These are phyloP conservation scores for Tricholoma sp. DNA, from an alignment of 768 basidiomycete species.

Conservation along the genomic window DNA sequence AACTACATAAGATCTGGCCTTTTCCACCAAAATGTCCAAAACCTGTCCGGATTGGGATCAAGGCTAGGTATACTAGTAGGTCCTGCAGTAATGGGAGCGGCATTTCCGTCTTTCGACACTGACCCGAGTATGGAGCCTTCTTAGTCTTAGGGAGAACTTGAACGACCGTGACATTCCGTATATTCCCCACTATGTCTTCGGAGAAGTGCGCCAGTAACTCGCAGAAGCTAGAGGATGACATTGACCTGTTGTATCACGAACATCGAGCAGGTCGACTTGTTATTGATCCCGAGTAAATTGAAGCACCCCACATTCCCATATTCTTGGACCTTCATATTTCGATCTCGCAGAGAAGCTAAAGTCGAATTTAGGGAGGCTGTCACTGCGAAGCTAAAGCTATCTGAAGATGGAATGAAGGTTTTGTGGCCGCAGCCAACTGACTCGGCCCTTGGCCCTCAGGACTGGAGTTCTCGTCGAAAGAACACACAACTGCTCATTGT, in stretches of 20 bases:
- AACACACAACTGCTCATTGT: constrained; percentile 44
- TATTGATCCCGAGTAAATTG: constrained; percentile 52
- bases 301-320: background rate
- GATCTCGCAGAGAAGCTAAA: constrained; percentile 40
- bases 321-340: background rate
- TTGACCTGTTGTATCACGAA: constrained; percentile 43
- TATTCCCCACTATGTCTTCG: constrained; percentile 7
- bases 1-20: no score
- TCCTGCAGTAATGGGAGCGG: no score
- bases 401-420: constrained; percentile 45
- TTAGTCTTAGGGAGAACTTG: no score
- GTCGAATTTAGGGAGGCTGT: constrained; percentile 49
- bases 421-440: constrained; percentile 58
- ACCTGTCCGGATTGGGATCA: no score
- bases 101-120: no score
- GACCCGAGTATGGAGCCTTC: no score
- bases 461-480: constrained; percentile 46
- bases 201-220: constrained; percentile 6
- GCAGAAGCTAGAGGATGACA: constrained; percentile 11
- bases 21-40: no score
- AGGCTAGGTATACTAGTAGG: no score
- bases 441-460: constrained; percentile 28
- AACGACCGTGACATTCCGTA: no score
- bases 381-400: constrained; percentile 46
- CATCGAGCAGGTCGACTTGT: constrained; percentile 50